Percentiles rank a stretch among this genome's conserved stretches.
These are phyloP conservation scores for Dinochytrium kinnereticum DNA, from an alignment of 371 early-diverging fungal species.

Conservation along the genomic window DNA sequence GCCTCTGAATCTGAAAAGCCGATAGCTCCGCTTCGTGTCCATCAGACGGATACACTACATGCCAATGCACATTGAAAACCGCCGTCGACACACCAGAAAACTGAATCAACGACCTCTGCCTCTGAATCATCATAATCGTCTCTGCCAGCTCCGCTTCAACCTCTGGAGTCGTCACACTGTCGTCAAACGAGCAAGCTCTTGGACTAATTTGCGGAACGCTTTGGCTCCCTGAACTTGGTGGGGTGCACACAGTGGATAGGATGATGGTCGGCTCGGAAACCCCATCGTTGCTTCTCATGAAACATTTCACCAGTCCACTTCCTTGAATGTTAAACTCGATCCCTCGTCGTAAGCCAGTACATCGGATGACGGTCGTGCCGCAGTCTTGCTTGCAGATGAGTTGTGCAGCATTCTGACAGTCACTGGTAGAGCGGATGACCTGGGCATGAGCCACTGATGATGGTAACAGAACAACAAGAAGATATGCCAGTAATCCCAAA, in stretches of 20 bases:
- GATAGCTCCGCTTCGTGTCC: constrained; percentile 10
- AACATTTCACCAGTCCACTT: constrained; percentile 3
- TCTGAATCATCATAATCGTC: background rate
- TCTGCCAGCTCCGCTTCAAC: background rate
- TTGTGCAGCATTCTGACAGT: background rate
- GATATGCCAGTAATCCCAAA: no score
- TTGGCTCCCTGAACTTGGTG: no score
- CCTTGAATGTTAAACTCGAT: constrained; percentile 9
- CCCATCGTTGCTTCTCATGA: background rate
- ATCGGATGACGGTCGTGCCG: background rate
- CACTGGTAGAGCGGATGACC: background rate
- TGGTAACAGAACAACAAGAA: no score
- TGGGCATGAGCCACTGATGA: no score
- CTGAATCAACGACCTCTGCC: background rate
- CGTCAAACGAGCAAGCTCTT: background rate
- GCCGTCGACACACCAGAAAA: background rate
- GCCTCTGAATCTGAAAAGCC: constrained; percentile 6
- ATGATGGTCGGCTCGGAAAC: background rate
- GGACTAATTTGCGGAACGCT: background rate
- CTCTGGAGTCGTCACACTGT: constrained; percentile 13
- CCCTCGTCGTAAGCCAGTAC: background rate
- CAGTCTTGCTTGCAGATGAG: constrained; percentile 14
- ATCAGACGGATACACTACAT: constrained; percentile 21
- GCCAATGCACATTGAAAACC: constrained; percentile 25
- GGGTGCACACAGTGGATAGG: constrained; percentile 2